Conservation (phyloP, 768 basidiomycete genomes). For the Russula abietina region DNA sequence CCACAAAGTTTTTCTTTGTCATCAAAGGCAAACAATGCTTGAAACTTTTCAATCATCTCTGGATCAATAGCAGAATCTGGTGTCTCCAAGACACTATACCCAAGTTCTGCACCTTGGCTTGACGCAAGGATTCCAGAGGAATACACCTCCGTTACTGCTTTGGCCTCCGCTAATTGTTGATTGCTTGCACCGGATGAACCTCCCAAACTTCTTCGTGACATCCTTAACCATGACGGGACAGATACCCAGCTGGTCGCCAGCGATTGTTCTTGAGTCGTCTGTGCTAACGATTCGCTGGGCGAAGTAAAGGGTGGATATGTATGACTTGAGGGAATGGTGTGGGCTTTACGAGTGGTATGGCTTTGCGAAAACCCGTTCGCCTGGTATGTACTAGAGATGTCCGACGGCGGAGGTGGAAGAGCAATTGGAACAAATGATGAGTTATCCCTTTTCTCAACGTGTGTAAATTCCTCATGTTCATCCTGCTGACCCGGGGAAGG, state of each 20-base stretch:
- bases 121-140: constrained; percentile 35
- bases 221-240: constrained; percentile 23
- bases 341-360: constrained; percentile 11
- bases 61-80: constrained; percentile 56
- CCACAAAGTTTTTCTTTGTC: constrained; percentile 84
- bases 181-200: background rate
- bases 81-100: constrained; percentile 71
- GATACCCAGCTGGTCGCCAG: constrained; percentile 24
- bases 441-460: constrained; percentile 50
- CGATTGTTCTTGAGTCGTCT: constrained; percentile 14
- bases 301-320: constrained; percentile 23
- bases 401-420: constrained; percentile 3
- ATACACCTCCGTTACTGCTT: constrained; percentile 22
- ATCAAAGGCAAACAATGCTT: constrained; percentile 75
- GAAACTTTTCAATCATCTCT: constrained; percentile 70
- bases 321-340: constrained; percentile 5
- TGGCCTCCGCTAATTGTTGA: constrained; percentile 13
- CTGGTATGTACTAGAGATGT: background rate
- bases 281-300: constrained; percentile 1
- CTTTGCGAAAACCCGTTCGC: background rate
- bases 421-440: constrained; percentile 44
- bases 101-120: constrained; percentile 33
- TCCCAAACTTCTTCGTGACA: constrained; percentile 17
- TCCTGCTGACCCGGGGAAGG: constrained; percentile 33
- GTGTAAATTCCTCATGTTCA: constrained; percentile 61